A percentile compares a stretch with the other conserved stretches of the same genome.
Evolutionary conservation across 2,329 filamentous ascomycete genomes (phyloP).

Genomic region (Chrysosporium keratinophilum): DNA sequence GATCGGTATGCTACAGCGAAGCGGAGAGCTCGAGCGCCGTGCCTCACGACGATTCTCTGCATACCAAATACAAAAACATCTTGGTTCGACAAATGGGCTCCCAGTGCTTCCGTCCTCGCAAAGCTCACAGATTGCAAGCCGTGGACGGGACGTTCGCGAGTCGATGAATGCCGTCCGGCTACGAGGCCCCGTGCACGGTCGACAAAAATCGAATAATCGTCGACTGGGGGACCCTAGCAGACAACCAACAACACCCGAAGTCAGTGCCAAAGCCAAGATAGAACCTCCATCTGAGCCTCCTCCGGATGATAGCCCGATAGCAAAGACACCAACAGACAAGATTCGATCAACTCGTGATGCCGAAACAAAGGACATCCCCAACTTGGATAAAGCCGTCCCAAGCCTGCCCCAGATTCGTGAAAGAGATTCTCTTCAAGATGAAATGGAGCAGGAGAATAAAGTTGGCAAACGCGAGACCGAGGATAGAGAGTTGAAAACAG

Average conservation of each 20-base stretch:
- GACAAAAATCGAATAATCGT: slow-evolving; percentile 43
- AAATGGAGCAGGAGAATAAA: slow-evolving; percentile 1
- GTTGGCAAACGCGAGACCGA: slow-evolving; percentile 16
- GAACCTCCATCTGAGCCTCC: slow-evolving; percentile 20
- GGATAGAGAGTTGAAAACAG: slow-evolving; percentile 7
- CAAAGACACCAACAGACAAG: slow-evolving; percentile 58
- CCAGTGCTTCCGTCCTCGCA: slow-evolving; percentile 72
- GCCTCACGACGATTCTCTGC: slow-evolving; percentile 89
- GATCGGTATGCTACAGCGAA: slow-evolving; percentile 77
- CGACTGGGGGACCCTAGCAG: slow-evolving; percentile 44
- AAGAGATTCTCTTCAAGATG: slow-evolving; percentile 23
- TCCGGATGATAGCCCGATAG: slow-evolving; percentile 36
- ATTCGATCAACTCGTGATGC: slow-evolving; percentile 34
- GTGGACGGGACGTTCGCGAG: slow-evolving; percentile 68
- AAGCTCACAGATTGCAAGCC: slow-evolving; percentile 69
- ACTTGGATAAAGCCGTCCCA: slow-evolving; percentile 48
- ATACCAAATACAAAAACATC: slow-evolving; percentile 91
- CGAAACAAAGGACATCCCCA: slow-evolving; percentile 30
- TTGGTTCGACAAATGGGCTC: slow-evolving; percentile 72
- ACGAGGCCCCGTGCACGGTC: slow-evolving; percentile 32
- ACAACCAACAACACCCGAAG: slow-evolving; percentile 24
- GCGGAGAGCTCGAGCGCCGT: slow-evolving; percentile 81
- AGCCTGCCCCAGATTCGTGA: slow-evolving; percentile 40
- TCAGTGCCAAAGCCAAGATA: slow-evolving; percentile 29
- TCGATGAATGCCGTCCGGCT: slow-evolving; percentile 58